These are phyloP conservation scores for Leersia perrieri DNA, from an alignment of 176 grass and related monocot species.

Conservation along the genomic window DNA sequence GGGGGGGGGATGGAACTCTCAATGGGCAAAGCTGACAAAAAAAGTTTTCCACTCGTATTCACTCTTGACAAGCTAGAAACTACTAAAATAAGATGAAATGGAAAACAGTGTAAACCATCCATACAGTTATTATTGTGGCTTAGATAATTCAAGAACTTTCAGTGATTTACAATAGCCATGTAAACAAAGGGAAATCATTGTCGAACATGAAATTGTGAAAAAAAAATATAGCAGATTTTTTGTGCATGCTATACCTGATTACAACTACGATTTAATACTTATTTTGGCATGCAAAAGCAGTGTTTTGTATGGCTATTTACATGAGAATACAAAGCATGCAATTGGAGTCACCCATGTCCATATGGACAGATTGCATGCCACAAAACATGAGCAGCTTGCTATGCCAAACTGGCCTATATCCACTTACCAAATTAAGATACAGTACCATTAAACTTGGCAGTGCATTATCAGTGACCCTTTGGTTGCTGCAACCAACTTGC, in stretches of 20 bases:
- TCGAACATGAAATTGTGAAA: neutral
- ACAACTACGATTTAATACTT: neutral
- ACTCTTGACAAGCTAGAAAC: neutral
- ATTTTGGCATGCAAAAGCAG: neutral
- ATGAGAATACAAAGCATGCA: neutral
- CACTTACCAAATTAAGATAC: neutral
- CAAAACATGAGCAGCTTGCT: neutral
- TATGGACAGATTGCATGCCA: neutral
- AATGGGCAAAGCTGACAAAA: neutral
- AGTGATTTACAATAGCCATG: neutral
- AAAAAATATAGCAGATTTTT: neutral
- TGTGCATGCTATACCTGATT: neutral
- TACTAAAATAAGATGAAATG: neutral
- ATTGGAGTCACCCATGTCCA: neutral
- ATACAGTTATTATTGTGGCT: neutral
- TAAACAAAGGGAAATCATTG: neutral
- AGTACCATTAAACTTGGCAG: neutral
- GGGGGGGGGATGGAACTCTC: neutral
- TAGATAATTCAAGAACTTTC: neutral
- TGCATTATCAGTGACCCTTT: neutral
- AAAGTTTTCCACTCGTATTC: neutral
- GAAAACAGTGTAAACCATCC: neutral
- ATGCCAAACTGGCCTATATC: neutral
- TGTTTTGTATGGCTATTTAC: neutral
- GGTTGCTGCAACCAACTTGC: slow-evolving; percentile 1